Conservation (phyloP, 345 rosid species). For the Lumnitzera racemosa region DNA sequence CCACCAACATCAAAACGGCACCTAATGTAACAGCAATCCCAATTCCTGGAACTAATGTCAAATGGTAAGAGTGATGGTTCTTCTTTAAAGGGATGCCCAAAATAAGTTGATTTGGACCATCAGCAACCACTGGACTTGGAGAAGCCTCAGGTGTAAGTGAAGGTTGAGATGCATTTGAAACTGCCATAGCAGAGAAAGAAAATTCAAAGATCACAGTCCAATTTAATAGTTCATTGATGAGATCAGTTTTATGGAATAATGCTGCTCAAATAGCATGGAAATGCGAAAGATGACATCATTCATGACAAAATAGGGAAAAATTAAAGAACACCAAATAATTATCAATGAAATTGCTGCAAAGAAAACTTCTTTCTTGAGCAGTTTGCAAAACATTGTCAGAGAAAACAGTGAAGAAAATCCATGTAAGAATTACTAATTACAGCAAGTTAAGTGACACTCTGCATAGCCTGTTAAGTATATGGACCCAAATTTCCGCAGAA, state of each 20-base stretch:
- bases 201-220: neutral
- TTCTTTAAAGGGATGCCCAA: constrained; percentile 29
- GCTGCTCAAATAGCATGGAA: no score
- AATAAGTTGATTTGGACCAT: constrained; percentile 54
- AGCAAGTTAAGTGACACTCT: no score
- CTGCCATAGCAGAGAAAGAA: constrained; percentile 17
- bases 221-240: constrained; percentile 2
- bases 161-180: constrained; percentile 41
- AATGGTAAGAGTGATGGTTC: constrained; percentile 49
- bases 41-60: constrained; percentile 50
- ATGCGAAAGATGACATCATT: no score
- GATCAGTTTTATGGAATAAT: neutral
- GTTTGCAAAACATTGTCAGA: no score
- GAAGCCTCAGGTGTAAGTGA: constrained; percentile 40
- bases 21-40: constrained; percentile 64
- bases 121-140: constrained; percentile 51
- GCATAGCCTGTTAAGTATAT: no score
- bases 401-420: no score
- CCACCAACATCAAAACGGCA: constrained; percentile 47
- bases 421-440: no score
- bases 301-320: neutral
- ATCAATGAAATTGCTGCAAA: no score
- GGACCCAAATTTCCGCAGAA: no score
- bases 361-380: no score
- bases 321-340: no score